Base-by-base conservation (phyloP, 805 yeast species). In the Kuraishia piskuri region DNA sequence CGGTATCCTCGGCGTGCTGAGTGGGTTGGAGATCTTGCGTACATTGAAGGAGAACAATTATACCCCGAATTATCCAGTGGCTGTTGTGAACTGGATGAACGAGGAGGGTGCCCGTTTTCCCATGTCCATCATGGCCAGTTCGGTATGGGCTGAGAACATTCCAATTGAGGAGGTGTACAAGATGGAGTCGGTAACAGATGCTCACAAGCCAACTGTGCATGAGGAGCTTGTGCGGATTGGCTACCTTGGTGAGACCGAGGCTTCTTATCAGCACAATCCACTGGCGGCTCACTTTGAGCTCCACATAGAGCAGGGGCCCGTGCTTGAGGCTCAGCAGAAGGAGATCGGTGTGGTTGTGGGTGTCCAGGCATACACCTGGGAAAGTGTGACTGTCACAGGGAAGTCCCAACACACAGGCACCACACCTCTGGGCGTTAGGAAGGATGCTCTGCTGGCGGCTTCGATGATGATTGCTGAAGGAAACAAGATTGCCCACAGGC, bases 61-160 rank as follows among this genome's bases (percentile, higher is more conserved):
- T 60, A 72, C 70, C 10, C 88, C 91, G n/a, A 76, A 81, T 52
- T 84, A 73, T 56, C 90, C 90, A 8, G 76, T 85, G 53, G 82
- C 84, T 5, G 73, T 82, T 3, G 75, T 85, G 46, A 75, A 80
- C 61, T 85, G 91, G 91, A 82, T 83, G 65, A 85, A 85, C 61
- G 91, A 85, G 63, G 91, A 85, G 68, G 91, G 91, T 54, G 90
- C 90, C 0, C 68, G 91, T 51, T 85, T 84, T 61, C 88, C 90
- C n/a, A 72, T 78, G 67, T 74, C 84, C 48, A 75, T 82, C 64
- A 83, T 84, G 78, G 78, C 86, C 2, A 79, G 86, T 3, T 75
- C 83, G 14, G 88, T 83, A 1, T 85, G 87, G 87, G 80, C 88
- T 2, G 86, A 78, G 12, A 64, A 68, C 24, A 62, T 73, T 40